Evolutionary conservation across 2,329 filamentous ascomycete genomes (phyloP).

Genomic region (Thermoascus crustaceus): DNA sequence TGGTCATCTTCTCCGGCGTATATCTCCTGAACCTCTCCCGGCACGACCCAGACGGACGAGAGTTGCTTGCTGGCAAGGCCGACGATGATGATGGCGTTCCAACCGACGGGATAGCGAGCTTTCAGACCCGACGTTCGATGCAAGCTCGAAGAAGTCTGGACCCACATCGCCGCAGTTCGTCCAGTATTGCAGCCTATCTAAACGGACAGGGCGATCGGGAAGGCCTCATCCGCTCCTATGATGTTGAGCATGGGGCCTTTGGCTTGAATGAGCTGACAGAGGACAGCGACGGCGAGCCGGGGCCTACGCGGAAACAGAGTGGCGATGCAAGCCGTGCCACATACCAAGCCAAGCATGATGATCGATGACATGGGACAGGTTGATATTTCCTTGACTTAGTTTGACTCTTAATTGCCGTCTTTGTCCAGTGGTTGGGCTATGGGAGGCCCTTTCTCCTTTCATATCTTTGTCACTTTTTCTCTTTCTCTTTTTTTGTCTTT

Average conservation of each 20-base stretch:
- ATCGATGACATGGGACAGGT: constrained; percentile 17
- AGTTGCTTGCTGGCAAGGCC: constrained; percentile 50
- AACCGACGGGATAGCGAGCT: constrained; percentile 80
- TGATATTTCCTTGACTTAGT: background rate
- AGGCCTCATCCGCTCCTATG: constrained; percentile 80
- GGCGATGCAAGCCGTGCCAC: constrained; percentile 18
- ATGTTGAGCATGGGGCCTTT: constrained; percentile 71
- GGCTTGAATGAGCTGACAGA: constrained; percentile 72
- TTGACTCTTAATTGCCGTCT: constrained; percentile 7
- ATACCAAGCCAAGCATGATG: constrained; percentile 24
- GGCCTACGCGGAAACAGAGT: constrained; percentile 25
- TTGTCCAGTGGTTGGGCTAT: constrained; percentile 2
- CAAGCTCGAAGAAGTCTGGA: constrained; percentile 69
- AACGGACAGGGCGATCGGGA: constrained; percentile 59
- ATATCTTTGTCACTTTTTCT: background rate
- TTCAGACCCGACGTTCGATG: constrained; percentile 90
- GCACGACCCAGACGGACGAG: constrained; percentile 73
- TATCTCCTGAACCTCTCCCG: constrained; percentile 95
- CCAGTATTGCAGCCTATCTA: constrained; percentile 52
- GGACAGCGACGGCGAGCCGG: constrained; percentile 54
- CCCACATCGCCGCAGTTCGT: constrained; percentile 51
- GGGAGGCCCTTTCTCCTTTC: constrained; percentile 7
- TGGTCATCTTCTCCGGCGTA: constrained; percentile 90
- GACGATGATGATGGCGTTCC: constrained; percentile 68
- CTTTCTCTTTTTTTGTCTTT: no score